Evolutionary conservation across 352 stramenopile species (phyloP).

Genomic region (Phytophthora sansomeana): DNA sequence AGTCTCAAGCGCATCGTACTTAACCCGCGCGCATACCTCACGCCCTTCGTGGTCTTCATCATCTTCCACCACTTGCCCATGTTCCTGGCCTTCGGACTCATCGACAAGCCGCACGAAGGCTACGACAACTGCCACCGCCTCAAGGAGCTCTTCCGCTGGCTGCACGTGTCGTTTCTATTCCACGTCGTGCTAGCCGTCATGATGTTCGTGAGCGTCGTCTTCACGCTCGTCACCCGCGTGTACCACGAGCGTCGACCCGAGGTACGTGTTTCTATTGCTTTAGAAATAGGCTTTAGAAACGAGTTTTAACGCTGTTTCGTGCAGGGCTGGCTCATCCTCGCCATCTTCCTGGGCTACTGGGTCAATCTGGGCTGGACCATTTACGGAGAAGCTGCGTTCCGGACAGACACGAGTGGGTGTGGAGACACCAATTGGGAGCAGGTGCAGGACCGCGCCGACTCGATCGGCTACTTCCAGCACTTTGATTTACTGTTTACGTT

Average conservation of each 20-base stretch:
- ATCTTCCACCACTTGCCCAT: conserved; percentile 74
- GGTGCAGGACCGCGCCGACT: conserved; percentile 64
- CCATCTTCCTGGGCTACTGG: conserved; percentile 68
- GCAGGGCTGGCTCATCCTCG: conserved; percentile 61
- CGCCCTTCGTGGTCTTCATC: conserved; percentile 61
- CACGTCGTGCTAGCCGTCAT: conserved; percentile 52
- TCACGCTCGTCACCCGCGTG: conserved; percentile 63
- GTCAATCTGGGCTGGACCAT: conserved; percentile 61
- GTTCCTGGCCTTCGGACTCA: conserved; percentile 58
- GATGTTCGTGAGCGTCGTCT: conserved; percentile 45
- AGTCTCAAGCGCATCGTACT: conserved; percentile 77
- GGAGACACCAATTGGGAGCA: conserved; percentile 55
- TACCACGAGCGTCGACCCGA: conserved; percentile 65
- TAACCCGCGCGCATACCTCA: conserved; percentile 81
- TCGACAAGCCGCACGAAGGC: conserved; percentile 45
- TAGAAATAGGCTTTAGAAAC: neutral
- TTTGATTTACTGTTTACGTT: conserved; percentile 74
- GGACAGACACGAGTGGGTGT: conserved; percentile 58
- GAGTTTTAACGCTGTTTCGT: conserved; percentile 1
- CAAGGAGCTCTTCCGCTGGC: conserved; percentile 63
- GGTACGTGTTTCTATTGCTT: conserved; percentile 24
- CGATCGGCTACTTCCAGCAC: conserved; percentile 71
- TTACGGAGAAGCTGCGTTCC: conserved; percentile 64
- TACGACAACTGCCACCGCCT: conserved; percentile 55
- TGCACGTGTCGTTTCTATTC: conserved; percentile 60